These are phyloP conservation scores for Fusarium equiseti DNA, from an alignment of 2,329 filamentous ascomycete genomes.

Conservation along the genomic window DNA sequence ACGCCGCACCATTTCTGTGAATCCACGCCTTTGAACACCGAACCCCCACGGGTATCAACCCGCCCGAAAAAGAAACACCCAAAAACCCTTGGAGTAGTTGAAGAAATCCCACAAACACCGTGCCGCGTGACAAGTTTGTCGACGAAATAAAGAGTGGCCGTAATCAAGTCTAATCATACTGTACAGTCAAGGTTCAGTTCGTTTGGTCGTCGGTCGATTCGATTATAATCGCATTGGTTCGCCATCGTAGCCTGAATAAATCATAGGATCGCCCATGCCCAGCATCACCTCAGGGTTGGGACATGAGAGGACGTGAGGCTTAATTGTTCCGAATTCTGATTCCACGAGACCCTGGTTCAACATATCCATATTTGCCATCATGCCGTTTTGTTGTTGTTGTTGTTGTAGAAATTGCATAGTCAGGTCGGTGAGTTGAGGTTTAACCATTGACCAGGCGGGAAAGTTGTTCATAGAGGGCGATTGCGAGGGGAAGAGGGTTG, in stretches of 20 bases:
- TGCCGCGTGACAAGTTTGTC: slow-evolving; percentile 40
- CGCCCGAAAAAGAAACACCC: slow-evolving; percentile 1
- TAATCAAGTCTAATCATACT: slow-evolving; percentile 45
- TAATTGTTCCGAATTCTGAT: slow-evolving; percentile 66
- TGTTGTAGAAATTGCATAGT: slow-evolving; percentile 59
- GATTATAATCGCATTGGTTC: slow-evolving; percentile 58
- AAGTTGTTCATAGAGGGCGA: slow-evolving; percentile 53
- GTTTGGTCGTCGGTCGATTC: slow-evolving; percentile 13
- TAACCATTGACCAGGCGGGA: slow-evolving; percentile 50
- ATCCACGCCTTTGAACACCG: slow-evolving; percentile 25
- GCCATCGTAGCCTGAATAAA: slow-evolving; percentile 65
- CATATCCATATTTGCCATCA: slow-evolving; percentile 60
- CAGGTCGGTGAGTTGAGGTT: slow-evolving; percentile 45
- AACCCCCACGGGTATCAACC: slow-evolving; percentile 25
- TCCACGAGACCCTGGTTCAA: slow-evolving; percentile 64
- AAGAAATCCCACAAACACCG: slow-evolving; percentile 37
- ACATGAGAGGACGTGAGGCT: slow-evolving; percentile 66
- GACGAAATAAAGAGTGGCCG: slow-evolving; percentile 43
- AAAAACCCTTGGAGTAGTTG: neutral
- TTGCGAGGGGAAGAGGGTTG: slow-evolving; percentile 52
- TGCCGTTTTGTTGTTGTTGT: slow-evolving; percentile 57
- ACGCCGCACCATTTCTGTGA: slow-evolving; percentile 21
- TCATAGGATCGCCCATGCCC: slow-evolving; percentile 69
- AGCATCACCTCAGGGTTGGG: slow-evolving; percentile 68
- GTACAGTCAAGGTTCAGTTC: slow-evolving; percentile 36